Base-by-base conservation (phyloP, 768 basidiomycete genomes). In the Phaeotremella fagi region DNA sequence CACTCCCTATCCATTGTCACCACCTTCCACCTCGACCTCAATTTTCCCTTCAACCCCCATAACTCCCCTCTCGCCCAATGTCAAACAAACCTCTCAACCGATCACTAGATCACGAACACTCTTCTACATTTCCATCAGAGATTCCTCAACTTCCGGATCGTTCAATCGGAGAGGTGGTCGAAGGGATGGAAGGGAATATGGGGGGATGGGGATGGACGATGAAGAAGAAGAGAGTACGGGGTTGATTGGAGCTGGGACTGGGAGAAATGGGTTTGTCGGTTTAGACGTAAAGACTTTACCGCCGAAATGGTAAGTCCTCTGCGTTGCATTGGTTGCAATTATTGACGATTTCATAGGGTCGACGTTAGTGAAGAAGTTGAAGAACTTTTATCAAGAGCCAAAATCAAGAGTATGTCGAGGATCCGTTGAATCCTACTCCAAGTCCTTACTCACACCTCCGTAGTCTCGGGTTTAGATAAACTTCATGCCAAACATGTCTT, bases 401-500 rank as follows among this genome's bases (percentile, higher is more conserved):
- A 83, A 48, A 76, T 80, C 46, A 94, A 92, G 80, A 88, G 92
- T 95, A 75, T 70, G 84, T 78, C 55, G 23, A 23, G 12, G 23
- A 15, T 38, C 47, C 25, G 50, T 22, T 38, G 23, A 11, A 45
- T 23, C 25, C 26, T 23, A 20, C 18, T 18, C 45, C 14, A 20
- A 15, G 9, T 22, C 29, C 11, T 46, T 60, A 22, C 11, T 20
- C 74, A n/a, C n/a, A n/a, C n/a, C n/a, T n/a, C n/a, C n/a, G n/a
- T n/a, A 98, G 95, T 98, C 68, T 75, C 79, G n/a, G 77, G 82
- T 5, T 84, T 99, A 35, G 95, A 98, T 75, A 95, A 88, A 73
- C 83, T 99, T 3, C 94, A 99, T 63, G 88, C 94, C 60, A 95
- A 88, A 72, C 92, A 95, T 74, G 86, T 86, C 52, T 82, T 99